phyloP scores from a whole-genome alignment of 345 rosid genomes.

The Brassica carinata region DNA sequence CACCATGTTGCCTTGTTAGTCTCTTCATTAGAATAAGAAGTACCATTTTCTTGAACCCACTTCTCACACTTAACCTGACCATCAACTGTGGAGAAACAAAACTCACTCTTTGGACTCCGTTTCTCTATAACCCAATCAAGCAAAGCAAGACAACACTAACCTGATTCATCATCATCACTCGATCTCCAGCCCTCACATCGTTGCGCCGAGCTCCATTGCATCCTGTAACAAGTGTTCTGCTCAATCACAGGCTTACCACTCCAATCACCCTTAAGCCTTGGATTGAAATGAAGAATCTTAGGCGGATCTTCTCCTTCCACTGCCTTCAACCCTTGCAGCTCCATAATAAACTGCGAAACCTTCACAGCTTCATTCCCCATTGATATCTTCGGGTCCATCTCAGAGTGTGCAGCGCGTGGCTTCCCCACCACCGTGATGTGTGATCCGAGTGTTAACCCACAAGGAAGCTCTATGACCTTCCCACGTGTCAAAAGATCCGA shows the following conservation, averaged over 20 bases:
- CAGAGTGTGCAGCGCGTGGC: constrained; percentile 56
- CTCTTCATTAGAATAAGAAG: constrained; percentile 45
- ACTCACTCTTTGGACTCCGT: constrained; percentile 1
- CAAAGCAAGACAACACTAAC: constrained; percentile 39
- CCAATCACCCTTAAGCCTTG: constrained; percentile 84
- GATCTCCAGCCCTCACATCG: constrained; percentile 77
- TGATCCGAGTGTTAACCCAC: constrained; percentile 73
- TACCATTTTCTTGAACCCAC: constrained; percentile 57
- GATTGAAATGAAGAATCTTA: constrained; percentile 70
- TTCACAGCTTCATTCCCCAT: constrained; percentile 45
- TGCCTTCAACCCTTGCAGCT: constrained; percentile 66
- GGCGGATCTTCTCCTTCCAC: constrained; percentile 87
- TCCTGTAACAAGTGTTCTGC: constrained; percentile 77
- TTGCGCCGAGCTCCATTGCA: constrained; percentile 74
- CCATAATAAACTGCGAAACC: constrained; percentile 74
- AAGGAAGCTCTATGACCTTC: constrained; percentile 57
- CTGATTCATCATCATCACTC: constrained; percentile 66
- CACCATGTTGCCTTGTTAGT: constrained; percentile 67
- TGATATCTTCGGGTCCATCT: constrained; percentile 54
- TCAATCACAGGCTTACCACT: constrained; percentile 76
- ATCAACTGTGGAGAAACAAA: constrained; percentile 51
- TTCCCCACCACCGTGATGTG: constrained; percentile 65
- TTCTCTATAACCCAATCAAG: not conserved
- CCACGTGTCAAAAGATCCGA: constrained; percentile 47
- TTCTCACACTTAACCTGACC: constrained; percentile 72